Conservation (phyloP, 1,139 yeast genomes). For the Pichia sp. region DNA sequence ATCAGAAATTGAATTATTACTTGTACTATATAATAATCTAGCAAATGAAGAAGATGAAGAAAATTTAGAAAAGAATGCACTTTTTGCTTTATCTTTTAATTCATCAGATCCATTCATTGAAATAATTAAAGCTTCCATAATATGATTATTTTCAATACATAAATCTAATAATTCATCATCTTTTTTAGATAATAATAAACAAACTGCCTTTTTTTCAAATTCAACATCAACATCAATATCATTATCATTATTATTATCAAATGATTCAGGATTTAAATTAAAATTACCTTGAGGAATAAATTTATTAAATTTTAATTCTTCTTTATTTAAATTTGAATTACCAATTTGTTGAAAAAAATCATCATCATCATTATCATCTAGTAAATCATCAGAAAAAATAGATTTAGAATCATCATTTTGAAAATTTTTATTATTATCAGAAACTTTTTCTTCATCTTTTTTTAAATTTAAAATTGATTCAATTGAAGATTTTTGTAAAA, state of each 20-base stretch:
- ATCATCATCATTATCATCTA: slow-evolving; percentile 35
- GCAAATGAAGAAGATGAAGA: slow-evolving; percentile 53
- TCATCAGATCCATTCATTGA: slow-evolving; percentile 66
- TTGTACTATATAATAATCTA: slow-evolving; percentile 64
- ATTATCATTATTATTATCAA: no score
- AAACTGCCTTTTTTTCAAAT: slow-evolving; percentile 43
- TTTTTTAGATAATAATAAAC: slow-evolving; percentile 58
- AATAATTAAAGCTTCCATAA: slow-evolving; percentile 76
- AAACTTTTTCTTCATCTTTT: neutral
- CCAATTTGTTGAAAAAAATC: slow-evolving; percentile 46
- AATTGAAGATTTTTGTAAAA: slow-evolving; percentile 32
- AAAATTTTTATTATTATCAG: slow-evolving; percentile 8
- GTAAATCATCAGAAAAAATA: slow-evolving; percentile 5
- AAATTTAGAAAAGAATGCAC: slow-evolving; percentile 59
- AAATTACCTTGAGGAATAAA: slow-evolving; percentile 45
- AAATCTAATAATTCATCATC: slow-evolving; percentile 60
- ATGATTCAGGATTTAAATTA: slow-evolving; percentile 23
- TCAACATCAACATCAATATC: slow-evolving; percentile 21
- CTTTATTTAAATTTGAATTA: slow-evolving; percentile 10
- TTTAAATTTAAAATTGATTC: slow-evolving; percentile 8
- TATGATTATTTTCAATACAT: slow-evolving; percentile 57
- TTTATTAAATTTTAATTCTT: neutral
- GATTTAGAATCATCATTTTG: no score
- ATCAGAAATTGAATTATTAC: slow-evolving; percentile 59
- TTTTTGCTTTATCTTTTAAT: slow-evolving; percentile 61